Conservation (phyloP, 164 flowering plant genomes). For the Litsea cubeba region DNA sequence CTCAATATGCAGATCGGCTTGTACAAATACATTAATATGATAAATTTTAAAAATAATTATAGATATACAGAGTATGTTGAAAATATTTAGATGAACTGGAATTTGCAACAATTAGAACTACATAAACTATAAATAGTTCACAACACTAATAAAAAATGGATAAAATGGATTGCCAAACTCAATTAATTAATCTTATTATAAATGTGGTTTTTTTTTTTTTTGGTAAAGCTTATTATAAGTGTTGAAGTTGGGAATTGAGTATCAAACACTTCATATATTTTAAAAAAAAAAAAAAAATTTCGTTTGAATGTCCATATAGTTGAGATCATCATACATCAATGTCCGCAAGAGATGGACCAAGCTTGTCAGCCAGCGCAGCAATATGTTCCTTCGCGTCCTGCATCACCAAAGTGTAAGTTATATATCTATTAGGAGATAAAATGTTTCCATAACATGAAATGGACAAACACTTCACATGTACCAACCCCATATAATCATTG, state of each 20-base stretch:
- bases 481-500: neutral
- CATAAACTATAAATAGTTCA: no score
- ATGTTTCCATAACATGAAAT: neutral
- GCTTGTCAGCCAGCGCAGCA: slow-evolving; percentile 88
- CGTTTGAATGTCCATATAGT: neutral
- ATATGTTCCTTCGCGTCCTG: slow-evolving; percentile 99
- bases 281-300: neutral
- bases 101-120: no score
- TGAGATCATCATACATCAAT: slow-evolving; percentile 61
- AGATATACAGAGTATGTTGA: no score
- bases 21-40: no score
- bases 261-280: neutral
- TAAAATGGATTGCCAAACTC: no score
- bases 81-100: no score
- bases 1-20: no score
- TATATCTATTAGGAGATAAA: slow-evolving; percentile 9
- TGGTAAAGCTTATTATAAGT: no score
- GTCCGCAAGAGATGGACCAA: slow-evolving; percentile 76
- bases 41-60: no score
- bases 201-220: no score
- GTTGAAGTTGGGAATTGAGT: neutral
- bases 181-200: no score
- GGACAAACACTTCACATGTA: neutral
- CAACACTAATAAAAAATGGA: no score
- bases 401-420: slow-evolving; percentile 8